phyloP scores from a whole-genome alignment of 441 rosid species.

The Geranium incanum region DNA sequence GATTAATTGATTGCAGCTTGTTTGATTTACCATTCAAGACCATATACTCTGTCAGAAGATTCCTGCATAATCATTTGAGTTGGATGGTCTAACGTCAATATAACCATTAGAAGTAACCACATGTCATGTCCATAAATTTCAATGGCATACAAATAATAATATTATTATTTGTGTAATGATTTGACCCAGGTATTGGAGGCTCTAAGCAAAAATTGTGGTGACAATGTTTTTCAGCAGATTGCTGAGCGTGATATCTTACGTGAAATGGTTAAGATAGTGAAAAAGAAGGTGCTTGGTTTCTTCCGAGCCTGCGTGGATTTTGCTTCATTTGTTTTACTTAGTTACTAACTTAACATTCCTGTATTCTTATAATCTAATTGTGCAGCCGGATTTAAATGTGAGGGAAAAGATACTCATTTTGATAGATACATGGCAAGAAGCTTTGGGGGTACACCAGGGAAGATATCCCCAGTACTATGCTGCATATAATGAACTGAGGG shows the following conservation, averaged over 20 bases:
- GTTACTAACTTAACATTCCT: slow-evolving; percentile 5
- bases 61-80: no score
- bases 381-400: slow-evolving; percentile 89
- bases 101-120: background rate
- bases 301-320: slow-evolving; percentile 13
- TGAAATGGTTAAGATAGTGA: slow-evolving; percentile 94
- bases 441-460: slow-evolving; percentile 77
- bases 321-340: slow-evolving; percentile 17
- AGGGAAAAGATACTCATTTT: slow-evolving; percentile 85
- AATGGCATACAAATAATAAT: background rate
- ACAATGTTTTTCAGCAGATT: slow-evolving; percentile 72
- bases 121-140: background rate
- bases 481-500: slow-evolving; percentile 88
- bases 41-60: no score
- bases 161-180: slow-evolving; percentile 16
- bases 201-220: slow-evolving; percentile 88
- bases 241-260: slow-evolving; percentile 81
- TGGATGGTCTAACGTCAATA: no score
- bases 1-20: slow-evolving; percentile 7
- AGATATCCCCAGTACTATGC: slow-evolving; percentile 75
- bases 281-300: slow-evolving; percentile 64
- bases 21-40: background rate
- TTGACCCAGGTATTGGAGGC: slow-evolving; percentile 77
- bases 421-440: slow-evolving; percentile 97
- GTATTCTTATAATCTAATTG: slow-evolving; percentile 19